Percentiles rank a stretch among this genome's conserved stretches.
phyloP scores from a whole-genome alignment of 2,329 filamentous ascomycete genomes.

The Tolypocladium inflatum region DNA sequence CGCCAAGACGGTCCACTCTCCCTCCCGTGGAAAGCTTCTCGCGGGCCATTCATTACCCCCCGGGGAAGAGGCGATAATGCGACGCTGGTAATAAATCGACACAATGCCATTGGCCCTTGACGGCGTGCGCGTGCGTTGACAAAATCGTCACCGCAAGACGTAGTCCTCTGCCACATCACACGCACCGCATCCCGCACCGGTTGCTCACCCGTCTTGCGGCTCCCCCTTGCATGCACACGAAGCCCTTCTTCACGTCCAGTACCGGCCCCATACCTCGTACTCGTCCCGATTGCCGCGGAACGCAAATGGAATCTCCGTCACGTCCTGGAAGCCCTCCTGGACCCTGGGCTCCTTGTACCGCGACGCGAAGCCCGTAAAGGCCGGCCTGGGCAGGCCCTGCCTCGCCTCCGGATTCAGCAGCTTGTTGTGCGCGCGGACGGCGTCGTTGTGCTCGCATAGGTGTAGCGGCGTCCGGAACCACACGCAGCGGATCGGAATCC shows the following conservation, averaged over 20 bases:
- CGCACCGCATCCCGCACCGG: neutral
- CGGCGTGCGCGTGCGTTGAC: neutral
- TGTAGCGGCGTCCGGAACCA: slow-evolving; percentile 67
- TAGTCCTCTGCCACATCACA: too few relatives aligned
- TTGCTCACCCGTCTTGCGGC: neutral
- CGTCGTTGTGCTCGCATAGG: slow-evolving; percentile 79
- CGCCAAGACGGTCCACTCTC: neutral
- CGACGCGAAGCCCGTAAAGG: slow-evolving; percentile 67
- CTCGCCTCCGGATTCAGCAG: slow-evolving; percentile 78
- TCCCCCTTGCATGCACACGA: neutral
- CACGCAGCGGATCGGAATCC: slow-evolving; percentile 73
- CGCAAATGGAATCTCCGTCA: slow-evolving; percentile 65
- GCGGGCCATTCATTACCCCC: neutral
- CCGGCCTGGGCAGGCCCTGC: slow-evolving; percentile 62
- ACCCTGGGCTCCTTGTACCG: slow-evolving; percentile 63
- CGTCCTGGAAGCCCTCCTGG: slow-evolving; percentile 76
- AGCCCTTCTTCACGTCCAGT: slow-evolving; percentile 52
- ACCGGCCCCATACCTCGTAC: slow-evolving; percentile 62
- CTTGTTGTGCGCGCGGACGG: slow-evolving; percentile 61
- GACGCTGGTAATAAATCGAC: neutral
- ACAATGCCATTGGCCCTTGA: neutral
- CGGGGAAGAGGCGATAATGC: neutral
- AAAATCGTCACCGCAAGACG: neutral
- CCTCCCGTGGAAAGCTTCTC: neutral
- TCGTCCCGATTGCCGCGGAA: slow-evolving; percentile 64